These are phyloP conservation scores for Cladosporium sphaerospermum DNA, from an alignment of 2,329 filamentous ascomycete species.

Conservation along the genomic window DNA sequence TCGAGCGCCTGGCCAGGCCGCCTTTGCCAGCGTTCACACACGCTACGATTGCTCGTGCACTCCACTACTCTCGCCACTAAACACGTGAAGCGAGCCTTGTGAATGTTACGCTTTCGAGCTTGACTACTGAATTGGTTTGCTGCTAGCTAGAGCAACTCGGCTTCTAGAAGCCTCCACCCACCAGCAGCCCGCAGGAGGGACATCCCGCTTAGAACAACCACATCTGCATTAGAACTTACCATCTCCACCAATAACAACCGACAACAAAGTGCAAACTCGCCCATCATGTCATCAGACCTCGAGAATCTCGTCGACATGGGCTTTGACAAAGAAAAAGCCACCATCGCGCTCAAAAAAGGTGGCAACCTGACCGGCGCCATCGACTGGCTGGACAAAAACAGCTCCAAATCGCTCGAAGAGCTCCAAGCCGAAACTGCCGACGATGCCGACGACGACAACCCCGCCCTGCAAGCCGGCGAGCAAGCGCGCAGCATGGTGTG, in stretches of 20 bases:
- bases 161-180: not conserved
- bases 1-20: too few species aligned
- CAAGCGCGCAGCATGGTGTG: conserved; percentile 77
- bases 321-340: conserved; percentile 76
- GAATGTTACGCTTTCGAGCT: not conserved
- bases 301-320: conserved; percentile 60
- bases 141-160: too few species aligned
- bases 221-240: not conserved
- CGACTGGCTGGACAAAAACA: conserved; percentile 89
- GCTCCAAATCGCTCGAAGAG: conserved; percentile 80
- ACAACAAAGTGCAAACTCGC: not conserved
- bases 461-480: conserved; percentile 63
- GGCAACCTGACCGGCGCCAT: conserved; percentile 77
- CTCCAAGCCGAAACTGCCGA: conserved; percentile 50
- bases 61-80: too few species aligned
- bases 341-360: conserved; percentile 74
- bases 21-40: too few species aligned
- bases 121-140: too few species aligned
- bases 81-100: conserved; percentile 10
- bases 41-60: too few species aligned
- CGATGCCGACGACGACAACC: conserved; percentile 41
- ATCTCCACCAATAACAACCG: not conserved
- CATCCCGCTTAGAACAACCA: not conserved
- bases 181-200: too few species aligned
- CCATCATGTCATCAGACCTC: conserved; percentile 47